These are phyloP conservation scores for Aurantiochytrium sp. DNA, from an alignment of 108 stramenopile genomes.

Conservation along the genomic window DNA sequence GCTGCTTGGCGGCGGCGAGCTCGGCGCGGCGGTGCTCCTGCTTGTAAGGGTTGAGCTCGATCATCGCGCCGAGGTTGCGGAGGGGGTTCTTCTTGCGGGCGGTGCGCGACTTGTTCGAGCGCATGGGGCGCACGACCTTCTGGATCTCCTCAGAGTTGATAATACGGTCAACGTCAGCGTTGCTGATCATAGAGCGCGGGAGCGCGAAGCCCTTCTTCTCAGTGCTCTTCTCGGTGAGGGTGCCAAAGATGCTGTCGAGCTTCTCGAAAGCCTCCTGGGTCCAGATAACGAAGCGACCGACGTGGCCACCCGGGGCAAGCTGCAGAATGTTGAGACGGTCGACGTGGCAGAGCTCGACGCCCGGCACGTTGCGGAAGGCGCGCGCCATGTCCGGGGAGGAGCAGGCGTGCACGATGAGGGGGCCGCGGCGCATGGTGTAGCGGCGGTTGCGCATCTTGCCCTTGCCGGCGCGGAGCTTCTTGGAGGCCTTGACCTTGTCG, in stretches of 20 bases:
- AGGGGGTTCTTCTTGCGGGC: constrained; percentile 88
- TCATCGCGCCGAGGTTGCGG: constrained; percentile 70
- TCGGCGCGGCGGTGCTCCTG: constrained; percentile 69
- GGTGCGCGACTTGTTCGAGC: constrained; percentile 61
- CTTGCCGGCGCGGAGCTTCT: constrained; percentile 92
- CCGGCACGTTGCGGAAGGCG: constrained; percentile 94
- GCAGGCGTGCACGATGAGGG: constrained; percentile 81
- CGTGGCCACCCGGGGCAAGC: constrained; percentile 97
- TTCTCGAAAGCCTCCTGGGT: constrained; percentile 90
- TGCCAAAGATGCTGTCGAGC: constrained; percentile 87
- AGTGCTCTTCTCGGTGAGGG: constrained; percentile 66
- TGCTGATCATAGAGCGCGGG: constrained; percentile 84
- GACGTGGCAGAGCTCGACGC: constrained; percentile 91
- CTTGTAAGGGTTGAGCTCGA: constrained; percentile 88
- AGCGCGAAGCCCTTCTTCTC: constrained; percentile 56
- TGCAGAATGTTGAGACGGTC: constrained; percentile 90
- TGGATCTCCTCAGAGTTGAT: constrained; percentile 97
- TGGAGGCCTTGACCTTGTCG: constrained; percentile 87
- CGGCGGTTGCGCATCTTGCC: constrained; percentile 98
- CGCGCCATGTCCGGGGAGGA: constrained; percentile 65
- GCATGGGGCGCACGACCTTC: constrained; percentile 80
- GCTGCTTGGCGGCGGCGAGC: background rate
- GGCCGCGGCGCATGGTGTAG: constrained; percentile 90
- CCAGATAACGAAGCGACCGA: constrained; percentile 97
- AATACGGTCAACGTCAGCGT: constrained; percentile 95